Evolutionary conservation across 2,329 filamentous ascomycete genomes (phyloP).

Genomic region (Beauveria bassiana): DNA sequence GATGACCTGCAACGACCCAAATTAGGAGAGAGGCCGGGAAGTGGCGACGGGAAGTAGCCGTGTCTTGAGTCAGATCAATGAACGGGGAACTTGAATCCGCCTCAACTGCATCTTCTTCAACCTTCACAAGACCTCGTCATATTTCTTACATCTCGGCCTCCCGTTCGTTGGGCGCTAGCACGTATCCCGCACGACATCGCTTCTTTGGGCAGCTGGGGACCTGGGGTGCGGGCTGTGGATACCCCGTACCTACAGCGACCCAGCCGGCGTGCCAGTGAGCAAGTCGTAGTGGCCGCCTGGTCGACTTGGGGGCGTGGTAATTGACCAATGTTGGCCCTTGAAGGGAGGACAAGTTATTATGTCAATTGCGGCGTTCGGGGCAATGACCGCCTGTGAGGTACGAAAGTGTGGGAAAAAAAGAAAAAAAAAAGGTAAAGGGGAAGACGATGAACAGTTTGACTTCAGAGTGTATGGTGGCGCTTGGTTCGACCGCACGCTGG

Average conservation of each 20-base stretch:
- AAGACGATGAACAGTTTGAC: no score
- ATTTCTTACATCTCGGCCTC: background rate
- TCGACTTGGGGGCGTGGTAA: no score
- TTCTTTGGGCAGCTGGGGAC: background rate
- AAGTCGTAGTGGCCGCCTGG: background rate
- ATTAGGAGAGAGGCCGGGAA: background rate
- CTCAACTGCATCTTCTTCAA: background rate
- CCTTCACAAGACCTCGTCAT: background rate
- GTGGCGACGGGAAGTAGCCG: background rate
- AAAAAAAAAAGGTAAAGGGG: no score
- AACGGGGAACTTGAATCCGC: background rate
- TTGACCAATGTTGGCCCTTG: no score
- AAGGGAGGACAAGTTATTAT: background rate
- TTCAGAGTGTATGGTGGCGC: no score
- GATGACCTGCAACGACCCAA: background rate
- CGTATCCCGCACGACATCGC: background rate
- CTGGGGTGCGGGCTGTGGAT: background rate
- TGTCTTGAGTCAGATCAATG: no score
- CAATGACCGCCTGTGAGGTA: no score
- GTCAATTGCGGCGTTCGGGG: no score
- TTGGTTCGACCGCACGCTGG: no score
- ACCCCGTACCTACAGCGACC: conserved; percentile 3
- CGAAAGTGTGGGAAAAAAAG: no score
- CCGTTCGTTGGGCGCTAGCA: background rate
- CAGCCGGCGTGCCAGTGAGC: conserved; percentile 8